Evolutionary conservation across 371 early-diverging fungal genomes (phyloP).

Genomic region (Mucor lusitanicus): DNA sequence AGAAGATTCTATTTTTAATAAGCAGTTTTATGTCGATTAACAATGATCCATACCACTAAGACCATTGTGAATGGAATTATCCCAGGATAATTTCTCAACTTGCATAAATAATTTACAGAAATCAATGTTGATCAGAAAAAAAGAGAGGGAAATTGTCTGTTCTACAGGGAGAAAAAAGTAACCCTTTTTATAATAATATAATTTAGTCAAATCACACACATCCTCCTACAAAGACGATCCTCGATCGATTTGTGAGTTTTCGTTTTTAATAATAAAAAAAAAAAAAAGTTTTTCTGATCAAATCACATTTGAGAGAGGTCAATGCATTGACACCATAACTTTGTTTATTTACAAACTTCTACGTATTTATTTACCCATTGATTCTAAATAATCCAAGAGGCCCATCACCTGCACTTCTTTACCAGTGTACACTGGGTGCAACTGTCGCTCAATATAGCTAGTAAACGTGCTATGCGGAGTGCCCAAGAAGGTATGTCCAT

Average conservation of each 20-base stretch:
- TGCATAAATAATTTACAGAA: not conserved
- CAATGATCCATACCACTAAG: not conserved
- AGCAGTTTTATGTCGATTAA: not conserved
- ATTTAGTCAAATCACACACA: not conserved
- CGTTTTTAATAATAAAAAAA: not conserved
- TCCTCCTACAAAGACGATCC: not conserved
- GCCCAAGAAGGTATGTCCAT: conserved; percentile 58
- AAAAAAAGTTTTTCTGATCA: not conserved
- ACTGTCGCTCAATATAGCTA: conserved; percentile 56
- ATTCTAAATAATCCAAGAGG: conserved; percentile 14
- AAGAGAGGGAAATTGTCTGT: not conserved
- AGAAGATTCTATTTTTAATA: not conserved
- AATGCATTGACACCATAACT: not conserved
- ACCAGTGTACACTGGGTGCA: conserved; percentile 52
- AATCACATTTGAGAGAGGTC: not conserved
- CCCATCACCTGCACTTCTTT: conserved; percentile 22
- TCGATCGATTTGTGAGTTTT: not conserved
- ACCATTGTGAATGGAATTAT: not conserved
- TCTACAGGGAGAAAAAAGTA: not conserved
- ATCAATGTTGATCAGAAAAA: not conserved
- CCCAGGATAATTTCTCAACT: not conserved
- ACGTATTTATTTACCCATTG: not conserved
- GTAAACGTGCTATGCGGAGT: conserved; percentile 64
- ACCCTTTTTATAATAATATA: conserved; percentile 1
- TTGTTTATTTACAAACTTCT: not conserved